Conservation (phyloP, 306 rosid species). For the Morella rubra region DNA sequence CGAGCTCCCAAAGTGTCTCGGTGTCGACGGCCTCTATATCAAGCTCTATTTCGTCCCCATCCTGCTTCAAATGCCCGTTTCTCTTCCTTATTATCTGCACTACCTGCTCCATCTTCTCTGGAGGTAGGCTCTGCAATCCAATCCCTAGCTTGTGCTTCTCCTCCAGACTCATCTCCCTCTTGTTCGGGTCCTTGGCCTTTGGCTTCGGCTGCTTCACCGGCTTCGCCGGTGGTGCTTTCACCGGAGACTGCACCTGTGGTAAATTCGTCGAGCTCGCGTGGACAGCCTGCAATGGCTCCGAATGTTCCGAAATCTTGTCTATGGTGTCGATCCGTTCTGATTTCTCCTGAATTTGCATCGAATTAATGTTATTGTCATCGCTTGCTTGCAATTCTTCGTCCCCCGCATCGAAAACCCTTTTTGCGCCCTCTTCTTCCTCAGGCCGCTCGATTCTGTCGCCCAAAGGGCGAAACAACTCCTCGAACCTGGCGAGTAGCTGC, state of each 20-base stretch:
- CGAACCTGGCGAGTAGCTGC: constrained; percentile 57
- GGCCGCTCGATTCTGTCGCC: constrained; percentile 29
- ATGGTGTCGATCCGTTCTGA: constrained; percentile 15
- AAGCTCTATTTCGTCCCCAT: constrained; percentile 97
- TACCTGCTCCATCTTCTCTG: constrained; percentile 96
- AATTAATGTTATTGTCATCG: not conserved
- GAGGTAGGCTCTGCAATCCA: constrained; percentile 87
- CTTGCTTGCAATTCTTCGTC: constrained; percentile 79
- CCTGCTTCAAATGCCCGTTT: constrained; percentile 90
- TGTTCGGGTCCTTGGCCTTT: constrained; percentile 85
- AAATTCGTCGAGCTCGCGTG: constrained; percentile 66
- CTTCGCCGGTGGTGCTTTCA: constrained; percentile 60
- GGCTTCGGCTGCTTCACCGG: constrained; percentile 93
- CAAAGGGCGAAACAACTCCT: constrained; percentile 61
- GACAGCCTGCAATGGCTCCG: constrained; percentile 21
- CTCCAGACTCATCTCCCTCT: constrained; percentile 89
- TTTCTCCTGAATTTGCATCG: constrained; percentile 30
- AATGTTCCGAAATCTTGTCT: not conserved
- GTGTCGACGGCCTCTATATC: constrained; percentile 92
- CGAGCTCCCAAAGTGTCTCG: constrained; percentile 99
- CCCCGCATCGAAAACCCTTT: constrained; percentile 37
- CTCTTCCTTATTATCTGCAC: constrained; percentile 87
- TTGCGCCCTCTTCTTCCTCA: constrained; percentile 36
- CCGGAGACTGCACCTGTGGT: constrained; percentile 56
- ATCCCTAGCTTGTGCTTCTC: constrained; percentile 87